These are phyloP conservation scores for Kalaharituber pfeilii DNA, from an alignment of 2,329 filamentous ascomycete genomes.

Conservation along the genomic window DNA sequence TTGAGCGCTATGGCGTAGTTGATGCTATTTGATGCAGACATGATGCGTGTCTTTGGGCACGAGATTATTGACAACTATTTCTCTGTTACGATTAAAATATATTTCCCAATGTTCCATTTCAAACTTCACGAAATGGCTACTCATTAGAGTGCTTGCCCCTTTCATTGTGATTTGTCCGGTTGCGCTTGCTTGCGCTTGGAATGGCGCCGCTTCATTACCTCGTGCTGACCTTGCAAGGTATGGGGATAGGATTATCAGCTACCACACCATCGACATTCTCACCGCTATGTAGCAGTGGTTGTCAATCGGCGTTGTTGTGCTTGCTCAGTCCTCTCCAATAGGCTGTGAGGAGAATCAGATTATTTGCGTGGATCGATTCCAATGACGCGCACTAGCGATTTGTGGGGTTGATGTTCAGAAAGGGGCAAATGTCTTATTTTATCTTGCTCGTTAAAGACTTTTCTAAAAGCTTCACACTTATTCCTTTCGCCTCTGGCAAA, in stretches of 20 bases:
- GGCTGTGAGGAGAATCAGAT: neutral
- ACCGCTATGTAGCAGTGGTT: neutral
- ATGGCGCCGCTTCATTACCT: neutral
- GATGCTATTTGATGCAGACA: too few species aligned
- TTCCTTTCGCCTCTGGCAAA: conserved; percentile 16
- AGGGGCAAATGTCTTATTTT: neutral
- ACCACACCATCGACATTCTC: neutral
- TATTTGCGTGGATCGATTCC: neutral
- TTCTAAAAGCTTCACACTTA: conserved; percentile 22
- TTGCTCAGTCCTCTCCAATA: neutral
- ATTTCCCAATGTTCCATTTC: too few species aligned
- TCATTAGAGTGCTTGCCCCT: too few species aligned
- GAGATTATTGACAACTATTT: too few species aligned
- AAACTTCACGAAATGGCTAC: too few species aligned
- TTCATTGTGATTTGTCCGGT: neutral
- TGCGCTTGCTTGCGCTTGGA: neutral
- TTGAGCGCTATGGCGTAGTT: too few species aligned
- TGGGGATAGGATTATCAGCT: neutral
- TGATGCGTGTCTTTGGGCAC: too few species aligned
- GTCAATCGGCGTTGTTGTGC: neutral
- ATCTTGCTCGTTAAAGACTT: neutral
- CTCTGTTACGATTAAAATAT: too few species aligned
- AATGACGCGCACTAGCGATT: neutral
- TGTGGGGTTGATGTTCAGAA: neutral
- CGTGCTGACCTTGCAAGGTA: neutral